Base-by-base conservation (phyloP, 2,329 filamentous ascomycete species). In the Drechmeria coniospora region DNA sequence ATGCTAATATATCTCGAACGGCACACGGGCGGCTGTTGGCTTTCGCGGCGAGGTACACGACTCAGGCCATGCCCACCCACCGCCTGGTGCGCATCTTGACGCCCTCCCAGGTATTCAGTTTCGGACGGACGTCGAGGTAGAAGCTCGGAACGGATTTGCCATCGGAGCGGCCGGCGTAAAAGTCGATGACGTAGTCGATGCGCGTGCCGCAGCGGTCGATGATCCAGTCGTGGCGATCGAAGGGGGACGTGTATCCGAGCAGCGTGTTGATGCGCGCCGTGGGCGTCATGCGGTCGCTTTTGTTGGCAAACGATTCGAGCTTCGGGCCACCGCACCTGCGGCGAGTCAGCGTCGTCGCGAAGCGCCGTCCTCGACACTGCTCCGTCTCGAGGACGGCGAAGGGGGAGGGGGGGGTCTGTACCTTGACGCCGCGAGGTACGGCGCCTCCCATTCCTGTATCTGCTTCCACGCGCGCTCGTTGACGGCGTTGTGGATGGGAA, bases 401-500 rank as follows among this genome's bases (percentile, higher is more conserved):
- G 17, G 2, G 8, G 11, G 17, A 13, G n/a, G 7, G 23, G 21
- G 23, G 5, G n/a, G 25, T 10, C 46, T 59, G 36, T 55, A 74
- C 68, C 68, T 57, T 40, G 79, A 58, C 21, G 59, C 52, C 32
- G 68, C 52, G 2, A 56, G 53, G 33, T 69, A 80, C 0, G 76
- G 78, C 23, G 60, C 64, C 56, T 98, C 90, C 90, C 90, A 98
- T 24, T 69, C 61, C 41, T 80, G 72, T 39, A 98, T 95, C 57
- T 95, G 80, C 36, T 71, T 65, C 90, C 90, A 98, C 1, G 90
- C 90, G 23, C 82, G 67, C 66, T 98, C 90, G 55, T 98, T 98
- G 36, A 98, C 90, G 24, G 90, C 90, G 50, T 98, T 98, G 58
- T 98, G 90, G 44, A 95, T 95, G 3, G 84, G 90, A 30, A 95